Conservation (phyloP, 2,329 filamentous ascomycete species). For the Beauveria scarabaeidicola region DNA sequence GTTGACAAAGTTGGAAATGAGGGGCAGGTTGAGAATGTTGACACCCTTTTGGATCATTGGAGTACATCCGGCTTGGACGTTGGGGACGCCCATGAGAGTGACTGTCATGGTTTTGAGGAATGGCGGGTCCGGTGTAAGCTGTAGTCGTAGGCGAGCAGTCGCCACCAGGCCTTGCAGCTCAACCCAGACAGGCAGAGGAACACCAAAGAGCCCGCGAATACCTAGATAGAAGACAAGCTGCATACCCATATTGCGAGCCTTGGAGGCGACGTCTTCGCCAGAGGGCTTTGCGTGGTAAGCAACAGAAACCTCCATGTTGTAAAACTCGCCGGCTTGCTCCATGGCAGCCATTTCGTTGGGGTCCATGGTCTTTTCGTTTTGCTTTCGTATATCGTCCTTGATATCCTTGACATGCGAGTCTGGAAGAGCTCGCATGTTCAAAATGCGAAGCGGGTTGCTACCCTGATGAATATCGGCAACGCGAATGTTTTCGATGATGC, state of each 20-base stretch:
- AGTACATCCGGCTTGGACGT: conserved; percentile 80
- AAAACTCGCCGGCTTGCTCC: conserved; percentile 84
- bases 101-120: conserved; percentile 89
- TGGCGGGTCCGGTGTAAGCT: conserved; percentile 82
- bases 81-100: conserved; percentile 88
- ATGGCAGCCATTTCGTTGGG: conserved; percentile 80
- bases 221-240: conserved; percentile 90
- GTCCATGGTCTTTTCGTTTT: conserved; percentile 75
- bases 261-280: conserved; percentile 61
- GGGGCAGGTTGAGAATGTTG: conserved; percentile 81
- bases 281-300: conserved; percentile 84
- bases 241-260: conserved; percentile 95
- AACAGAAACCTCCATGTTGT: conserved; percentile 84
- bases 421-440: conserved; percentile 74
- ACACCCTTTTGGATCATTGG: conserved; percentile 88
- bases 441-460: conserved; percentile 77
- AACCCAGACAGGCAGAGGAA: conserved; percentile 80
- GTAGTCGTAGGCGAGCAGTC: conserved; percentile 72
- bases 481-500: conserved; percentile 86
- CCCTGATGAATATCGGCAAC: conserved; percentile 94
- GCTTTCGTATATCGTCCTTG: conserved; percentile 69
- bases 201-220: conserved; percentile 77
- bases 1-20: conserved; percentile 96
- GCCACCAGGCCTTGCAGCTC: conserved; percentile 87
- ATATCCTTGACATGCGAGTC: conserved; percentile 69